Conservation (phyloP, 2,329 filamentous ascomycete genomes). For the Xylaria sp. region DNA sequence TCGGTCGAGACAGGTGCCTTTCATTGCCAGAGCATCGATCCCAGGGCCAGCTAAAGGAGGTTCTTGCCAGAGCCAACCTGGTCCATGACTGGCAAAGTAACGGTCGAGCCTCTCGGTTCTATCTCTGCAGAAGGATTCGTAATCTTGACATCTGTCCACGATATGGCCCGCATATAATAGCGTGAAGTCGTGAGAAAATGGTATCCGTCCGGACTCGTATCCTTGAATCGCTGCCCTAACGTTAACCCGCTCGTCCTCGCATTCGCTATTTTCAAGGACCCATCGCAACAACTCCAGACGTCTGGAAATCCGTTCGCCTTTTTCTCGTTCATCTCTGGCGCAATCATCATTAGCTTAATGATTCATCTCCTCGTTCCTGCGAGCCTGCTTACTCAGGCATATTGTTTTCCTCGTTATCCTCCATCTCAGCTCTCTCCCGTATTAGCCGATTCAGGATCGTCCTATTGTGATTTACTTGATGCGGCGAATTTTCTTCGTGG, state of each 20-base stretch:
- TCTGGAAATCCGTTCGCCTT: slow-evolving; percentile 46
- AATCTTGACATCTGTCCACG: slow-evolving; percentile 55
- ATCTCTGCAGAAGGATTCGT: slow-evolving; percentile 54
- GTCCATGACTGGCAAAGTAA: slow-evolving; percentile 52
- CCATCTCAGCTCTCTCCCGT: slow-evolving; percentile 45
- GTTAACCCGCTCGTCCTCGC: slow-evolving; percentile 54
- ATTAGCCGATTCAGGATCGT: slow-evolving; percentile 44
- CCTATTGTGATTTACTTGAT: slow-evolving; percentile 41
- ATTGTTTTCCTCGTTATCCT: slow-evolving; percentile 51
- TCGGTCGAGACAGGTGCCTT: slow-evolving; percentile 47
- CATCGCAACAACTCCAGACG: slow-evolving; percentile 50
- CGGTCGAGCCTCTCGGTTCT: slow-evolving; percentile 54
- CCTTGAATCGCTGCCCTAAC: slow-evolving; percentile 56
- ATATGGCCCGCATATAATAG: slow-evolving; percentile 57
- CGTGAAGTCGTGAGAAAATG: slow-evolving; percentile 54
- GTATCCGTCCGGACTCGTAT: slow-evolving; percentile 55
- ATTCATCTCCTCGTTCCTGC: neutral
- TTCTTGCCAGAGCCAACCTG: slow-evolving; percentile 61
- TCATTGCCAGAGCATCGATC: slow-evolving; percentile 46
- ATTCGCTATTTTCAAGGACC: slow-evolving; percentile 49
- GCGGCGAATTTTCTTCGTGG: slow-evolving; percentile 44
- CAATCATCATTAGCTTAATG: slow-evolving; percentile 23
- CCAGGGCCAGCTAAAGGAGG: slow-evolving; percentile 51
- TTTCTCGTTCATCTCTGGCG: slow-evolving; percentile 45
- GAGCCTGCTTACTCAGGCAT: slow-evolving; percentile 45